Evolutionary conservation across 805 yeast species (phyloP), one percentile per base, ranked within the genome.

Genomic region (Metschnikowia sp.): DNA sequence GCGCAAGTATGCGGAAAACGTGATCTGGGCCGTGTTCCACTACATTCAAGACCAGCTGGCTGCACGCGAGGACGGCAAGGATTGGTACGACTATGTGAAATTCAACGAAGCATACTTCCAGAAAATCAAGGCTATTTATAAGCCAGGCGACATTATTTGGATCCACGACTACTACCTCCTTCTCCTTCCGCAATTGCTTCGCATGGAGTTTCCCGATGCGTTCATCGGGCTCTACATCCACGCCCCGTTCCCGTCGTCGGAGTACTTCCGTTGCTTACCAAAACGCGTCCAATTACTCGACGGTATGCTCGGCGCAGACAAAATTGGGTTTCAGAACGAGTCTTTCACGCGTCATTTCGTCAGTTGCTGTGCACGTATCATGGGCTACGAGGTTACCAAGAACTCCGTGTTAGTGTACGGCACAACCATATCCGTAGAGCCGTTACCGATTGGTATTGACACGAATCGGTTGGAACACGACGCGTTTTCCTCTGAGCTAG

Each of bases 191-290:
- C 94, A 86, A 61, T 75, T 91, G 65, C 69, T 91, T 53, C 77
- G 96, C 55, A 83, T 84, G 86, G 81, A 79, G 58, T 74, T 85
- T 42, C 88, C 88, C 2, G 79, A 84, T 47, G 86, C 88, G 6
- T 73, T 74, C 51, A 85, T 91, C 54, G 94, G 92, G 11, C 80
- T 87, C 44, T 90, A 80, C 65, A 68, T 91, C 54, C 97, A 91
- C 64, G 79, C 88, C 3, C 96, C 97, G n/a, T 91, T 92, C 76
- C 97, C 97, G 10, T 83, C 96, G 26, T 84, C 90, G 13, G 99
- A 94, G 66, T 90, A 91, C 64, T 89, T 94, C 70, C 78, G 97
- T 52, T 87, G 96, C 56, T 68, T 95, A 32, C 83, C 96, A 34
- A 87, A 87, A 66, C 78, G 99, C 55, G 76, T 82, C 47, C 85